Evolutionary conservation across 495 filamentous ascomycete genomes (phyloP), one percentile per base, ranked within the genome.

Genomic region (Bryoglossum gracile): DNA sequence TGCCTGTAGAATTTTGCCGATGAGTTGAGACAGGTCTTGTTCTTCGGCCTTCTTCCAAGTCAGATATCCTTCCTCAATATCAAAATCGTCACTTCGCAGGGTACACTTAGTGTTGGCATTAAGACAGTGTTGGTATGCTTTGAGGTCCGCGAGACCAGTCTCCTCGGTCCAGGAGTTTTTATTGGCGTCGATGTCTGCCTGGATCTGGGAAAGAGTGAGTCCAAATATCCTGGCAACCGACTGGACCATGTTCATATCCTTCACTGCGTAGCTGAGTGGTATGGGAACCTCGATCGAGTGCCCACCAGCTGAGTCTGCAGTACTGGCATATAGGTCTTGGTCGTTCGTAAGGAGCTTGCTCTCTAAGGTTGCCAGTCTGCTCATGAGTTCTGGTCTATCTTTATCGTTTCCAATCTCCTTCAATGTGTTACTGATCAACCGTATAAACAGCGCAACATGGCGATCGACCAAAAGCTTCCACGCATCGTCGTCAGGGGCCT

Each of bases 281-380:
- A 86, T 79, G 23, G 83, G 72, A 6, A 87, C 86, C 62, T 95
- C 89, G 23, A 87, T 77, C 13, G 77, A 77, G 24, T 77, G 75
- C 30, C 80, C 76, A 14, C 73, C 77, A 13, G 68, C 56, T 41
- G 76, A 69, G 25, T 58, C 54, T 19, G 9, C 51, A 34, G 43
- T 55, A 55, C 41, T 60, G 39, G 80, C 71, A 17, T 73, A 76
- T 21, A 98, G 74, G 62, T 95, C 89, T 64, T 95, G 87, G 60
- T 98, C 92, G 62, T 96, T 89, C n/a, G 83, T 80, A 53, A 99
- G 74, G 32, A 99, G 78, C 68, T 97, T 97, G 56, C 79, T 90
- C 65, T 99, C 94, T 51, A 99, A 68, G 3, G 83, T 89, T 26
- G 77, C 72, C 51, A 99, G 68, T 53, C 87, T 77, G 54, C 70